Percentiles rank a stretch among this genome's conserved stretches.
Conservation (phyloP, 2,329 filamentous ascomycete genomes). For the Hypoxylon rubiginosum region DNA sequence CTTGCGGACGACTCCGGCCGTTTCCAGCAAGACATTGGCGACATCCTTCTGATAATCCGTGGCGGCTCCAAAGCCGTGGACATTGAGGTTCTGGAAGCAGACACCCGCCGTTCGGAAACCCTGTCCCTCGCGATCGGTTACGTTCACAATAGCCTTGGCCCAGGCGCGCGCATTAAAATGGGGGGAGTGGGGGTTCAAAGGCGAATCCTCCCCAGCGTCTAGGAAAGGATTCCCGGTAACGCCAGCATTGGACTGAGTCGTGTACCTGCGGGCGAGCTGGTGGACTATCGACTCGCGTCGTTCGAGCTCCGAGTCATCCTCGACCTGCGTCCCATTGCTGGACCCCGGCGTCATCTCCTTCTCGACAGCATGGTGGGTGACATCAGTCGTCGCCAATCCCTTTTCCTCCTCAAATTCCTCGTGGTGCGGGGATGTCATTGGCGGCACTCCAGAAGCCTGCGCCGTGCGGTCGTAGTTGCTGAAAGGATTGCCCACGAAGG, state of each 20-base stretch:
- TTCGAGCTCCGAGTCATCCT: constrained; percentile 61
- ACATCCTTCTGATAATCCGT: constrained; percentile 81
- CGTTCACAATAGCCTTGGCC: constrained; percentile 70
- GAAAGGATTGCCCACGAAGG: constrained; percentile 58
- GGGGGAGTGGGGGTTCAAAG: constrained; percentile 65
- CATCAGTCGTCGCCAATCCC: constrained; percentile 28
- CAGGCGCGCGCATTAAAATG: constrained; percentile 70
- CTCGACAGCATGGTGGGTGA: constrained; percentile 43
- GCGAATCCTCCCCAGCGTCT: constrained; percentile 61
- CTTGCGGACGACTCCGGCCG: constrained; percentile 59
- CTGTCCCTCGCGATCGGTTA: constrained; percentile 65
- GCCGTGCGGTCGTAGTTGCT: constrained; percentile 65
- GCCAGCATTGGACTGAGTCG: constrained; percentile 59
- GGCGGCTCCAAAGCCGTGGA: constrained; percentile 75
- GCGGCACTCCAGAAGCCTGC: constrained; percentile 57
- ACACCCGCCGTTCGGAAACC: constrained; percentile 73
- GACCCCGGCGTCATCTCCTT: constrained; percentile 48
- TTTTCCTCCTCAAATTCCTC: constrained; percentile 48
- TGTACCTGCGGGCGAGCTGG: constrained; percentile 68
- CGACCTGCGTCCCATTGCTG: constrained; percentile 54
- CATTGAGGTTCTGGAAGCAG: constrained; percentile 75
- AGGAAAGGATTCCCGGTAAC: constrained; percentile 65
- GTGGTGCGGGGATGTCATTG: constrained; percentile 45
- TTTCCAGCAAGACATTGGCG: constrained; percentile 70
- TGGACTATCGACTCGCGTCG: constrained; percentile 67